Conservation (phyloP, 2,329 filamentous ascomycete genomes). For the Rosellinia necatrix region DNA sequence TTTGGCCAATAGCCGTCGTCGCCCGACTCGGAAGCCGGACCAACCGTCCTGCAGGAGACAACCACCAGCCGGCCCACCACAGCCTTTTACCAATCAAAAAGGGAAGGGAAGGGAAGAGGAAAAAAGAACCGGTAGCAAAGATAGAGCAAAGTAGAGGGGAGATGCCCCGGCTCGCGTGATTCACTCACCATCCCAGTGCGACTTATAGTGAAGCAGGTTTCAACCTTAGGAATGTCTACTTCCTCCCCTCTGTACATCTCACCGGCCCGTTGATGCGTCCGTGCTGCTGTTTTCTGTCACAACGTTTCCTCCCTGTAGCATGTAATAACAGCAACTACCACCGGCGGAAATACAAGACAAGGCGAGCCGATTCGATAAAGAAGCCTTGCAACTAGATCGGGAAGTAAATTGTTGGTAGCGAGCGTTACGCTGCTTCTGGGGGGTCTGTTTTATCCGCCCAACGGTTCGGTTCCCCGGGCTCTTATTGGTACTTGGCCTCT, state of each 20-base stretch:
- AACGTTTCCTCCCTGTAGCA: not conserved
- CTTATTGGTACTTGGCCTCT: slow-evolving; percentile 9
- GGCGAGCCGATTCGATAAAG: not conserved
- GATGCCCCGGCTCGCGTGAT: too few species aligned
- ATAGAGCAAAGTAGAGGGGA: too few species aligned
- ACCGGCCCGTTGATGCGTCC: not conserved
- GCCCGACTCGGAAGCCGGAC: slow-evolving; percentile 20
- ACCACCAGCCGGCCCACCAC: slow-evolving; percentile 13
- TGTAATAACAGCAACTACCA: not conserved
- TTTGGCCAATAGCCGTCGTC: slow-evolving; percentile 25
- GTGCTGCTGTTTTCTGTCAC: not conserved
- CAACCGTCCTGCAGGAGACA: slow-evolving; percentile 22
- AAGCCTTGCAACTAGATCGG: not conserved
- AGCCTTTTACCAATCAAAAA: not conserved
- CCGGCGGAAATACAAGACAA: not conserved
- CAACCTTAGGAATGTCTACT: not conserved
- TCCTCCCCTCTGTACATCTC: not conserved
- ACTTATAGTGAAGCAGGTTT: slow-evolving; percentile 1
- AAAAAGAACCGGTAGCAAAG: too few species aligned
- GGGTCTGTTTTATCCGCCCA: slow-evolving; percentile 6
- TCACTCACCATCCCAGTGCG: too few species aligned
- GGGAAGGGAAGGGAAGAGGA: not conserved
- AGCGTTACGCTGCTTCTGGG: not conserved
- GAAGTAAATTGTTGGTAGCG: not conserved
- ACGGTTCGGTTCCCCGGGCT: not conserved